Base-by-base conservation (phyloP, 2,329 filamentous ascomycete genomes). In the Plectosphaerella sp. region DNA sequence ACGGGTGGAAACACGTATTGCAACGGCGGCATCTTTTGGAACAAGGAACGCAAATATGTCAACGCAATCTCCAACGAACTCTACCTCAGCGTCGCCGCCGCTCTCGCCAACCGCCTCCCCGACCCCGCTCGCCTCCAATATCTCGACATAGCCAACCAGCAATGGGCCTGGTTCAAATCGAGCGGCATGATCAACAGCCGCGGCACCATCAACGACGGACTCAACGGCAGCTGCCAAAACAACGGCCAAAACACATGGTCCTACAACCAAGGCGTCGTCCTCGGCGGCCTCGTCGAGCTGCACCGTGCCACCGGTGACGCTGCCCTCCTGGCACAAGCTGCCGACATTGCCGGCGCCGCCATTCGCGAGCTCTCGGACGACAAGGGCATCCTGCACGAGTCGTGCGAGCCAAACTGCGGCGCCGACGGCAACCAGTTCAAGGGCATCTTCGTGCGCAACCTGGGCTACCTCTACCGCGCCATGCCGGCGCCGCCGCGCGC, bases 401-500 rank as follows among this genome's bases (percentile, higher is more conserved):
- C 64, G 3, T 80, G 78, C 56, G 76, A 78, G 52, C 66, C 69
- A 41, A 58, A 70, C 57, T 80, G 74, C 50, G 72, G 70, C 11
- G 64, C 61, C 16, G 78, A 84, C 54, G 78, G 74, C 2, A 74
- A 80, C 35, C 83, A 88, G 61, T 91, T 90, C 76, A 90, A 91
- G 67, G 87, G 87, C 4, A 73, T 89, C 36, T 88, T 89, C 57
- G 74, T 81, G 15, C 77, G 85, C 18, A 88, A 88, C 61, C 68
- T 91, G 18, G 73, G 76, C 35, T 77, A 79, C 51, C 66, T 91
- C 35, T 72, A 86, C 20, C 61, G 68, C 1, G 77, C 67, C 3
- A 75, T 74, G 1, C 78, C 79, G 0, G 69, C 78, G 37, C 28
- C 28, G 28, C 28, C 28, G 3, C 16, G 41, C n/a, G 64, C 72